A percentile compares a stretch with the other conserved stretches of the same genome.
Evolutionary conservation across 257 asterid genomes (phyloP).

Genomic region (Nicotiana sylvestris): DNA sequence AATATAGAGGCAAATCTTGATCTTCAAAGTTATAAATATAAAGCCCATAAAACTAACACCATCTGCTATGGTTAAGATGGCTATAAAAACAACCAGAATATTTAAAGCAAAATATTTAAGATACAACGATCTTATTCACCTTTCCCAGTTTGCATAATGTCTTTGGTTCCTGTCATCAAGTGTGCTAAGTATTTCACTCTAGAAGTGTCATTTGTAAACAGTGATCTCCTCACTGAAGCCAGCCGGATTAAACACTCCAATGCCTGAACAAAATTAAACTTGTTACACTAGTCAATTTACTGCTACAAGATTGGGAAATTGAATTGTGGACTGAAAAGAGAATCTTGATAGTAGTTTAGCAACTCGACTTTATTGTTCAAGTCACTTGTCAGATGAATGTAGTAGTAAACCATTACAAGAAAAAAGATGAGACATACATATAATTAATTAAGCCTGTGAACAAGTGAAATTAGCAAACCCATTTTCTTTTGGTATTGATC

Average conservation of each 20-base stretch:
- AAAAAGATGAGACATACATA: neutral
- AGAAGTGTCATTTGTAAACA: slow-evolving; percentile 77
- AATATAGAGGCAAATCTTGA: neutral
- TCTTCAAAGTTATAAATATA: neutral
- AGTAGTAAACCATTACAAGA: neutral
- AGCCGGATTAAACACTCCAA: slow-evolving; percentile 91
- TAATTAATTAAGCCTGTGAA: neutral
- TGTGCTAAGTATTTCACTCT: slow-evolving; percentile 88
- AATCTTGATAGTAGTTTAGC: slow-evolving; percentile 7
- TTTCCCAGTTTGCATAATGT: slow-evolving; percentile 84
- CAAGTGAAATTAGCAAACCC: neutral
- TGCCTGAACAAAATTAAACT: slow-evolving; percentile 41
- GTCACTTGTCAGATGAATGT: neutral
- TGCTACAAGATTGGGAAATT: neutral
- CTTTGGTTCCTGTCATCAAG: slow-evolving; percentile 93
- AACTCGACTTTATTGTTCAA: neutral
- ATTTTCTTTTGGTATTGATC: neutral
- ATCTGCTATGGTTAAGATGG: neutral
- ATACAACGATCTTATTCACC: slow-evolving; percentile 34
- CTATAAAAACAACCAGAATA: neutral
- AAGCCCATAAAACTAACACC: neutral
- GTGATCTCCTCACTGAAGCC: slow-evolving; percentile 94
- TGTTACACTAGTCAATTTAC: neutral
- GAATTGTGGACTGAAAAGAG: neutral
- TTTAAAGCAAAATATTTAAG: neutral